A percentile compares a stretch with the other conserved stretches of the same genome.
These are phyloP conservation scores for Eucalyptus rudis DNA, from an alignment of 345 rosid genomes.

Conservation along the genomic window DNA sequence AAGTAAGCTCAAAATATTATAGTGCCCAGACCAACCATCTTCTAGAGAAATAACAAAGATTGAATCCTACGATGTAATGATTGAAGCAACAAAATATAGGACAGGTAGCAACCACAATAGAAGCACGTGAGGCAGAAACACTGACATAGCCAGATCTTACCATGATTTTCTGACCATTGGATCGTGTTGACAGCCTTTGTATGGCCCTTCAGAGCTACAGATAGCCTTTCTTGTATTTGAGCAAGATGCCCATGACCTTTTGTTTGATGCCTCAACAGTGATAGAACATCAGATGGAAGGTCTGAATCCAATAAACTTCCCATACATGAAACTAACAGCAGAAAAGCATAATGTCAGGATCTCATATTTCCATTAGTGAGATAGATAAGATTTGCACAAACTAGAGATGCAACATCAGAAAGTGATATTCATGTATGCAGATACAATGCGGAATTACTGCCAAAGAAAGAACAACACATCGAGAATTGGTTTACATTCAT, in stretches of 20 bases:
- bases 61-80: background rate
- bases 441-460: background rate
- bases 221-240: slow-evolving; percentile 30
- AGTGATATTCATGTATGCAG: background rate
- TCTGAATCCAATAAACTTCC: slow-evolving; percentile 48
- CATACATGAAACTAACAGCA: slow-evolving; percentile 19
- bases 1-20: background rate
- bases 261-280: slow-evolving; percentile 19
- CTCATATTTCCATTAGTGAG: background rate
- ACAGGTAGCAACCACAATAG: background rate
- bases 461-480: background rate
- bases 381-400: background rate
- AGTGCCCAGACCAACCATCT: background rate
- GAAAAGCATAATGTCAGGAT: background rate
- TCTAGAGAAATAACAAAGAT: background rate
- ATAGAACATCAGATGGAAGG: slow-evolving; percentile 22
- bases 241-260: slow-evolving; percentile 7
- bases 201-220: slow-evolving; percentile 39
- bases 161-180: slow-evolving; percentile 63
- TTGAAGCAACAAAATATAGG: background rate
- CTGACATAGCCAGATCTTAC: slow-evolving; percentile 19
- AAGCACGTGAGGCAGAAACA: background rate
- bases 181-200: slow-evolving; percentile 63
- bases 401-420: background rate
- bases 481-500: background rate